These are phyloP conservation scores for Aphanocladium album DNA, from an alignment of 2,329 filamentous ascomycete species.

Conservation along the genomic window DNA sequence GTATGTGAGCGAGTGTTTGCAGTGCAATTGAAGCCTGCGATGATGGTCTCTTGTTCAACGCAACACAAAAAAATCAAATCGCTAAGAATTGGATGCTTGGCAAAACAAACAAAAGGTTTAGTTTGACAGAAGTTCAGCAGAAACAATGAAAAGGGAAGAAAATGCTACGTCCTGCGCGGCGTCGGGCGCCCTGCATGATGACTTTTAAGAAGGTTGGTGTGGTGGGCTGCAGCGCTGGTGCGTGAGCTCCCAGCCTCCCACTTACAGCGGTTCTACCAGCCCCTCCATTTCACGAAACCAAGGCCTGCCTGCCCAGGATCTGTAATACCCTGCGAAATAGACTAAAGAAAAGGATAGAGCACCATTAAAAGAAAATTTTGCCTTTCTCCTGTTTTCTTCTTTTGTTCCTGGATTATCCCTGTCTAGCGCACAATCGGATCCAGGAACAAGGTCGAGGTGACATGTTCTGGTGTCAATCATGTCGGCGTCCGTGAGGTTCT, in stretches of 20 bases:
- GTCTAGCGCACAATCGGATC: neutral
- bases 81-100: neutral
- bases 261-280: slow-evolving; percentile 19
- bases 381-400: neutral
- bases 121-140: slow-evolving; percentile 7
- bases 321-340: neutral
- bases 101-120: neutral
- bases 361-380: neutral
- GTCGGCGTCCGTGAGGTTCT: neutral
- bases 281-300: slow-evolving; percentile 14
- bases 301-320: neutral
- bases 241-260: slow-evolving; percentile 30
- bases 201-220: slow-evolving; percentile 25
- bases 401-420: slow-evolving; percentile 9
- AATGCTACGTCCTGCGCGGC: slow-evolving; percentile 9
- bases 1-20: no score
- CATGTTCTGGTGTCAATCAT: neutral
- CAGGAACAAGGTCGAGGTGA: neutral
- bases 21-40: neutral
- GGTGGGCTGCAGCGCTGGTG: slow-evolving; percentile 18
- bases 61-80: neutral
- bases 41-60: neutral
- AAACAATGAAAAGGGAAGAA: slow-evolving; percentile 14
- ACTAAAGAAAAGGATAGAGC: neutral
- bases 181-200: slow-evolving; percentile 26